phyloP scores from a whole-genome alignment of 768 basidiomycete genomes.

The Nidularia sp. region DNA sequence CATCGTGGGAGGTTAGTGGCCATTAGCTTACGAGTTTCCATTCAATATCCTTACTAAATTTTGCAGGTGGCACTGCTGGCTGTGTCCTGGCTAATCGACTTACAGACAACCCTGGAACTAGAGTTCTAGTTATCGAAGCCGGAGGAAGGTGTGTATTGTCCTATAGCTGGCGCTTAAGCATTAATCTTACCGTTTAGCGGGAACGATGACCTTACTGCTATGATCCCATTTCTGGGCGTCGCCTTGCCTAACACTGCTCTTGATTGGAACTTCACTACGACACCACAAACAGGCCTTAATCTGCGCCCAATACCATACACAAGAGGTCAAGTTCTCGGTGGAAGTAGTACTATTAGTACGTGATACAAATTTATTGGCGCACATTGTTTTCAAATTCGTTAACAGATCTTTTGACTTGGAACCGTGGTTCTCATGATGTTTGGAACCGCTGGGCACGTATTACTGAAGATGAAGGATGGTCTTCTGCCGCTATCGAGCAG shows the following conservation, averaged over 20 bases:
- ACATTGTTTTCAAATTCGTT: not conserved
- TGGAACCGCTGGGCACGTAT: constrained; percentile 49
- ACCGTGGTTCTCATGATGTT: constrained; percentile 34
- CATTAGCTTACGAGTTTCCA: not conserved
- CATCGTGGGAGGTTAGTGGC: constrained; percentile 20
- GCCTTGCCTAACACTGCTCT: constrained; percentile 9
- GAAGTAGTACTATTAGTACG: constrained; percentile 22
- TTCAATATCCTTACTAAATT: not conserved
- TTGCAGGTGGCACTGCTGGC: constrained; percentile 47
- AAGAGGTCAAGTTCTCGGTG: constrained; percentile 21
- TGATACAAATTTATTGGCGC: constrained; percentile 8
- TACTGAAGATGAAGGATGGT: constrained; percentile 46
- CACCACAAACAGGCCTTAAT: constrained; percentile 16
- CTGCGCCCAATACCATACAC: constrained; percentile 14
- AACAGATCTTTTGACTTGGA: constrained; percentile 22
- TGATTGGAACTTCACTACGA: constrained; percentile 24
- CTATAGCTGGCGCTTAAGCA: not conserved
- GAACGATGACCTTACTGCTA: constrained; percentile 7
- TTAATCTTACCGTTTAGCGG: constrained; percentile 2
- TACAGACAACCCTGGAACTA: constrained; percentile 41
- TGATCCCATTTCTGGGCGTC: constrained; percentile 6
- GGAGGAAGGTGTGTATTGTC: constrained; percentile 43
- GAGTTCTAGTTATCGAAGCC: constrained; percentile 51
- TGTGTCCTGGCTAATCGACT: constrained; percentile 54
- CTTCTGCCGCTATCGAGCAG: constrained; percentile 21